Conservation (phyloP, 495 filamentous ascomycete species). For the Pyronema omphalodes region DNA sequence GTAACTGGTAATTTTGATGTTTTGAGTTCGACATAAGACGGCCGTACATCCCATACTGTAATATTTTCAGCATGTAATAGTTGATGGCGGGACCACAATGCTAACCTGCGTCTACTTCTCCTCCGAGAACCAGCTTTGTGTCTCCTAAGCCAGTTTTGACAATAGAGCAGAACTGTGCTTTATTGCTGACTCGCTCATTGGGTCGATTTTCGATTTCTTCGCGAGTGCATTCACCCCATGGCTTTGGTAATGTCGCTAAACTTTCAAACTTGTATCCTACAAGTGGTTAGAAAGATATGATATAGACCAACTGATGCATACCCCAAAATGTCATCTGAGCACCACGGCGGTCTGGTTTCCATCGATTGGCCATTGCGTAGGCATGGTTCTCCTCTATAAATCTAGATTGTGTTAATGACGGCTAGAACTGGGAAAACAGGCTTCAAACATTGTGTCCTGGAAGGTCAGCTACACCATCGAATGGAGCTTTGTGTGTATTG, state of each 20-base stretch:
- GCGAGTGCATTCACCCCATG: conserved; percentile 51
- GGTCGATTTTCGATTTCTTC: conserved; percentile 62
- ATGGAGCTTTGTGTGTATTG: neutral
- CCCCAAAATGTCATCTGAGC: conserved; percentile 43
- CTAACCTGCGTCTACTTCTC: conserved; percentile 81
- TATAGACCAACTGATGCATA: conserved; percentile 8
- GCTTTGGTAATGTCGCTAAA: conserved; percentile 48
- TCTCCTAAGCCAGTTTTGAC: conserved; percentile 71
- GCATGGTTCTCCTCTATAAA: conserved; percentile 84
- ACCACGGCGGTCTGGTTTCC: conserved; percentile 32
- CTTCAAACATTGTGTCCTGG: conserved; percentile 17
- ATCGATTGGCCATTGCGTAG: conserved; percentile 35
- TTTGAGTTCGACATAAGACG: conserved; percentile 91
- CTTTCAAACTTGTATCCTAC: conserved; percentile 94
- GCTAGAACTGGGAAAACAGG: neutral
- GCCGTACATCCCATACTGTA: conserved; percentile 68
- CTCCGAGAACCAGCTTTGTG: conserved; percentile 56
- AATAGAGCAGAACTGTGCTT: conserved; percentile 85
- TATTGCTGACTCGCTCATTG: conserved; percentile 55
- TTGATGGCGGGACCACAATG: conserved; percentile 2
- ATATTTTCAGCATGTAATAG: conserved; percentile 3
- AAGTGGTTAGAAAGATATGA: conserved; percentile 10
- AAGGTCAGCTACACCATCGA: neutral
- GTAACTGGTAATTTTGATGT: conserved; percentile 53
- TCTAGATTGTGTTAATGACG: conserved; percentile 29